phyloP scores from a whole-genome alignment of 306 rosid genomes.

The Pterocarpus macrocarpus region DNA sequence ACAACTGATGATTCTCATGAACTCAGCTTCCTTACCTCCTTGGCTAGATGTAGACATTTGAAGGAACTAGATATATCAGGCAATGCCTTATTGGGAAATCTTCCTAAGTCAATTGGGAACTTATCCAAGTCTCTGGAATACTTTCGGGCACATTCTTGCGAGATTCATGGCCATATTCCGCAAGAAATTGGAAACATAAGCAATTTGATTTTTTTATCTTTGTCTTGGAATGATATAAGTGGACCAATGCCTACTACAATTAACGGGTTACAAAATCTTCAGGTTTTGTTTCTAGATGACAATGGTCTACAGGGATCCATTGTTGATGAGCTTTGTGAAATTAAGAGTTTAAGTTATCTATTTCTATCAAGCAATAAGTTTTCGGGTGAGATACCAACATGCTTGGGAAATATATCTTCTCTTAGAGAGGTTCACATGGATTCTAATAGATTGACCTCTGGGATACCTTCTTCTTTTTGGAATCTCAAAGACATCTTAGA shows the following conservation, averaged over 20 bases:
- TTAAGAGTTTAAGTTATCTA: constrained; percentile 22
- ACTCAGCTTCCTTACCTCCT: constrained; percentile 6
- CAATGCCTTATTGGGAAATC: background rate
- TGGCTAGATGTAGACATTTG: constrained; percentile 15
- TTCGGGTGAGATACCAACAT: constrained; percentile 47
- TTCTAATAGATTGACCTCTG: constrained; percentile 40
- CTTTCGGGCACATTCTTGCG: background rate
- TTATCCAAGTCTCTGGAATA: constrained; percentile 1
- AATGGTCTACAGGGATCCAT: constrained; percentile 45
- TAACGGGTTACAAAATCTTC: constrained; percentile 32
- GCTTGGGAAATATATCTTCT: constrained; percentile 49
- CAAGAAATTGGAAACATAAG: constrained; percentile 47
- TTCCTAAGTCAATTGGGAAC: constrained; percentile 45
- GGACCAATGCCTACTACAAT: constrained; percentile 48
- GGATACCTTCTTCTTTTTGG: constrained; percentile 47
- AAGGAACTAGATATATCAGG: background rate
- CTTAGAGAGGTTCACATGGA: constrained; percentile 32
- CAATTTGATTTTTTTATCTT: background rate
- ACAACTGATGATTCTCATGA: constrained; percentile 24
- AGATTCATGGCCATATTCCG: constrained; percentile 26
- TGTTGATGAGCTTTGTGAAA: constrained; percentile 44
- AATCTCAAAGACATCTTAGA: constrained; percentile 40
- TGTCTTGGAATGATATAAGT: constrained; percentile 22
- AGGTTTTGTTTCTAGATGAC: background rate
- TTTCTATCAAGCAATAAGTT: constrained; percentile 23